phyloP scores from a whole-genome alignment of 176 grass and related monocot genomes.

The Alopecurus myosuroides region DNA sequence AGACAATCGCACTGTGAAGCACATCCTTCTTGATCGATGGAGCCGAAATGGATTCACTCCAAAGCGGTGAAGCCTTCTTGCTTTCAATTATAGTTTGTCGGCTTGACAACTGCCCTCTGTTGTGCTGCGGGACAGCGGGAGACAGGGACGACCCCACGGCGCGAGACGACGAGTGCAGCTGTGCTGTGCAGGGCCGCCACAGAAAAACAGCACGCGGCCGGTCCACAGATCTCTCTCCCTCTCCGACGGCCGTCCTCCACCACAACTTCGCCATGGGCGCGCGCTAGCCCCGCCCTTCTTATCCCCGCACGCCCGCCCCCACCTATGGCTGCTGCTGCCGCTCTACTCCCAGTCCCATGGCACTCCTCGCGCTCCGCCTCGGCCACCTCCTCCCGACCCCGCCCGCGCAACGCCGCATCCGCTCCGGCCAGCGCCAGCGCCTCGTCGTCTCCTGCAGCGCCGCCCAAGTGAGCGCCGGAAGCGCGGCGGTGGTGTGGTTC shows the following conservation, averaged over 20 bases:
- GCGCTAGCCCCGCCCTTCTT: slow-evolving; percentile 53
- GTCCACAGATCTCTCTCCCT: background rate
- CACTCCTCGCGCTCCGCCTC: slow-evolving; percentile 49
- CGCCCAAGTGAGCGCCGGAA: slow-evolving; percentile 6
- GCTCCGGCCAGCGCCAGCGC: background rate
- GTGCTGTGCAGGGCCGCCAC: too few relatives aligned
- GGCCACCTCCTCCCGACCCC: slow-evolving; percentile 17
- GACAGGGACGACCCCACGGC: slow-evolving; percentile 13
- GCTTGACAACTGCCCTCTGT: too few relatives aligned
- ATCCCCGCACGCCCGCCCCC: slow-evolving; percentile 1
- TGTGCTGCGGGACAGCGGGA: background rate
- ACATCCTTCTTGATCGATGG: too few relatives aligned
- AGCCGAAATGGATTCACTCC: too few relatives aligned
- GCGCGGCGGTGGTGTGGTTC: slow-evolving; percentile 84
- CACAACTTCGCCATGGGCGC: slow-evolving; percentile 53
- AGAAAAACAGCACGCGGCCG: slow-evolving; percentile 8
- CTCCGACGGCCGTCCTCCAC: slow-evolving; percentile 39
- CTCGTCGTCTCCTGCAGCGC: slow-evolving; percentile 12
- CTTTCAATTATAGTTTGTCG: too few relatives aligned
- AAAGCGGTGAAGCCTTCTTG: too few relatives aligned
- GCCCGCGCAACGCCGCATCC: background rate
- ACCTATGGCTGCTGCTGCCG: slow-evolving; percentile 45
- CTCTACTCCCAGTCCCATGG: slow-evolving; percentile 48
- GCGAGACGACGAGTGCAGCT: background rate
- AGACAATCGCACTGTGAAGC: too few relatives aligned